Evolutionary conservation across 129 eudicot species (phyloP), one percentile per base, ranked within the genome.

Genomic region (Cynara cardunculus): DNA sequence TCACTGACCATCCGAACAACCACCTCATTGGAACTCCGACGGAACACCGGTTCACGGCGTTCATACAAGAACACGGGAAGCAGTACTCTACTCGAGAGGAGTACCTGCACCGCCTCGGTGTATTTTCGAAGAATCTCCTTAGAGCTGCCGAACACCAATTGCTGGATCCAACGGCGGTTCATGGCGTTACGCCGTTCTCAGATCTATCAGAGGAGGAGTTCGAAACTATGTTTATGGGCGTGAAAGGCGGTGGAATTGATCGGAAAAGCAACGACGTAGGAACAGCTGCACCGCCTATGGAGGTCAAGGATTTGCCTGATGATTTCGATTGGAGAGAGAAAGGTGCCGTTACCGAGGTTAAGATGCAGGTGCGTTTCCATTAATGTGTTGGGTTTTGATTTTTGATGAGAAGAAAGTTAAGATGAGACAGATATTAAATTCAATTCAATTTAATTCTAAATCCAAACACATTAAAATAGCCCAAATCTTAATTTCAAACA

Each of bases 121-220:
- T 92, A 0, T 94, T 94, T 72, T 89, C 85, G 13, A 79, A 68
- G 65, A 94, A 94, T 37, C 66, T 94, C 2, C 25, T 87, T 27
- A 87, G 90, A 87, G 97, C 98, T 0, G 96, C 89, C 6, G 97
- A 92, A 86, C 98, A 94, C 83, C 97, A 94, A 87, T 83, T 88
- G 62, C 74, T 94, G 79, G 98, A 94, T 80, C 98, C 96, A 14
- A 89, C 89, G 71, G 98, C 98, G 11, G 82, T 87, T 34, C 98
- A 94, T 30, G 98, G 98, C 1, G 92, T 94, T 0, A 94, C 97
- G 22, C 92, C 81, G 86, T 90, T 90, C 25, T 90, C 91, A 12
- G 98, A 90, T 76, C 79, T 93, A n/a, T 34, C 93, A 0, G 87
- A 69, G 64, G 90, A 87, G 65, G 98, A 93, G 81, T 93, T 93